Evolutionary conservation across 1,284 basidiomycete species (phyloP).

Genomic region (Cryptococcus depauperatus): DNA sequence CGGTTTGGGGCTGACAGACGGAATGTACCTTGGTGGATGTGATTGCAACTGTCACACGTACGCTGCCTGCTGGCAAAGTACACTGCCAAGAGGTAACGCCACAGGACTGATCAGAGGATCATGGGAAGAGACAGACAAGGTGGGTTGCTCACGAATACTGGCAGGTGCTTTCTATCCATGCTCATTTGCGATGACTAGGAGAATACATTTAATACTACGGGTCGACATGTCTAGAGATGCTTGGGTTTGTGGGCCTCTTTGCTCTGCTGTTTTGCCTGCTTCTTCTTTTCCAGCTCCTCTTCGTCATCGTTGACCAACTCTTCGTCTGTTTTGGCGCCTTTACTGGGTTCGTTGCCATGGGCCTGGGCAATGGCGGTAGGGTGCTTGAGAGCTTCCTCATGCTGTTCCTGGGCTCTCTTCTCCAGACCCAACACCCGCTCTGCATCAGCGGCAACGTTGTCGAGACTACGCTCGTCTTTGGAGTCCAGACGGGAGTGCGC

Average conservation of each 20-base stretch:
- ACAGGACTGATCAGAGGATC: too few relatives aligned
- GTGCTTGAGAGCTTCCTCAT: slow-evolving; percentile 19
- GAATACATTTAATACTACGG: too few relatives aligned
- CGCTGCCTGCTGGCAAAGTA: too few relatives aligned
- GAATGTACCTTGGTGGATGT: too few relatives aligned
- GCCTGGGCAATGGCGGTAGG: slow-evolving; percentile 28
- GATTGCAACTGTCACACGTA: too few relatives aligned
- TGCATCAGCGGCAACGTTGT: slow-evolving; percentile 29
- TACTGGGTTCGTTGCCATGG: slow-evolving; percentile 33
- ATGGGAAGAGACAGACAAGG: too few relatives aligned
- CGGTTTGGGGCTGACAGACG: too few relatives aligned
- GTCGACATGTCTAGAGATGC: slow-evolving; percentile 13
- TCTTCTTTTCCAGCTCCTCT: slow-evolving; percentile 24
- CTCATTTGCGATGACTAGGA: too few relatives aligned
- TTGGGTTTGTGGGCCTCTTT: slow-evolving; percentile 22
- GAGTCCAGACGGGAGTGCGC: slow-evolving; percentile 30
- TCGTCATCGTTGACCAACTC: slow-evolving; percentile 31
- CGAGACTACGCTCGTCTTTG: slow-evolving; percentile 29
- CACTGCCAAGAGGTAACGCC: too few relatives aligned
- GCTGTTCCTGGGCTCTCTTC: slow-evolving; percentile 19
- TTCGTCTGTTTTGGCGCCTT: slow-evolving; percentile 33
- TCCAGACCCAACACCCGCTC: slow-evolving; percentile 21
- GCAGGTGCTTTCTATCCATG: too few relatives aligned
- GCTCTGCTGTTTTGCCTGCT: slow-evolving; percentile 27
- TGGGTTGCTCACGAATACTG: too few relatives aligned